A percentile compares a stretch with the other conserved stretches of the same genome.
Conservation (phyloP, 2,329 filamentous ascomycete species). For the Beauveria sp. region DNA sequence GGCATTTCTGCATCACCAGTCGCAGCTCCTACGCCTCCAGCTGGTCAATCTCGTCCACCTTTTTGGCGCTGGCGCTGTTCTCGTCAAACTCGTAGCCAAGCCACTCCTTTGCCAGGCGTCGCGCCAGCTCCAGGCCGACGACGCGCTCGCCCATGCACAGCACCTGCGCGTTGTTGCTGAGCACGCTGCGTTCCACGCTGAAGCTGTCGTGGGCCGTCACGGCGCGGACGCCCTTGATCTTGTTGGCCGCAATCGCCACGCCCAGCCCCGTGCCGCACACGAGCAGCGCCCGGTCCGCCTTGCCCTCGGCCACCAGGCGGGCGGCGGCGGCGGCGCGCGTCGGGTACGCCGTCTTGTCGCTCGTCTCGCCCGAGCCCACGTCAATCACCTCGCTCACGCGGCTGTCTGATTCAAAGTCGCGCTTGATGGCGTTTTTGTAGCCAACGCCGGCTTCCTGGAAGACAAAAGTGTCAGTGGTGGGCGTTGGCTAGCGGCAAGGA, state of each 20-base stretch:
- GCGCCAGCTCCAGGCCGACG: conserved; percentile 71
- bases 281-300: conserved; percentile 68
- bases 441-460: conserved; percentile 59
- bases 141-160: conserved; percentile 81
- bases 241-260: conserved; percentile 84
- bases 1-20: not conserved
- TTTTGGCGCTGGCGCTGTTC: conserved; percentile 35
- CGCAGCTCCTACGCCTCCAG: conserved; percentile 23
- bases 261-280: conserved; percentile 84
- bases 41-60: conserved; percentile 35
- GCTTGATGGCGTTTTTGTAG: conserved; percentile 74
- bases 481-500: not conserved
- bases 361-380: conserved; percentile 58
- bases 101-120: conserved; percentile 74
- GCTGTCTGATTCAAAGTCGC: conserved; percentile 58
- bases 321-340: conserved; percentile 70
- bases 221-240: conserved; percentile 75
- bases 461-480: conserved; percentile 5
- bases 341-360: conserved; percentile 76
- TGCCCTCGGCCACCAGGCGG: conserved; percentile 50
- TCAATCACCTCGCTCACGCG: conserved; percentile 63
- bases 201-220: conserved; percentile 86
- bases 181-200: conserved; percentile 68
- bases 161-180: conserved; percentile 83
- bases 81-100: conserved; percentile 74